Conservation (phyloP, 31 red algal species). For the Asparagopsis taxiformis region DNA sequence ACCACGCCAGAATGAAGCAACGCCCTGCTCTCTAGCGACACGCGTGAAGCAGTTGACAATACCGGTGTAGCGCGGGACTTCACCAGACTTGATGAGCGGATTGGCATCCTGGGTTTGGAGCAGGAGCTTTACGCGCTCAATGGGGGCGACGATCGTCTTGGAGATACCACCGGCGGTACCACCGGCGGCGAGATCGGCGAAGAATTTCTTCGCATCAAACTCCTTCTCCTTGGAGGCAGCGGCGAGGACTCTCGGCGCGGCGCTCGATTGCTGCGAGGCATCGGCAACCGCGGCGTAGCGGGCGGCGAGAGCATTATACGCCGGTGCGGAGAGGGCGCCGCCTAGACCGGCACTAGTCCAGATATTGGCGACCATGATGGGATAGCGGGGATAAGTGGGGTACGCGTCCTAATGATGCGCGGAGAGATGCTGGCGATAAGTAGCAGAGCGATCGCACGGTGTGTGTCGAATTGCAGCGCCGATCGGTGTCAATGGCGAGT, state of each 20-base stretch:
- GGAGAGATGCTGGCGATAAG: not conserved
- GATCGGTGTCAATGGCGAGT: too few relatives aligned
- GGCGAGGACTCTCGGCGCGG: conserved; percentile 48
- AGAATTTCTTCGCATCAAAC: conserved; percentile 82
- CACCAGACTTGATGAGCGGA: conserved; percentile 86
- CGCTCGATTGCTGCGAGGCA: conserved; percentile 24
- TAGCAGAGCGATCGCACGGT: not conserved
- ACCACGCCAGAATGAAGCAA: conserved; percentile 98
- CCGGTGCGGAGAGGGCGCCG: conserved; percentile 44
- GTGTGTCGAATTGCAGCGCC: too few relatives aligned
- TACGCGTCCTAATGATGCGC: conserved; percentile 9
- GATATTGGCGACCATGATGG: conserved; percentile 44
- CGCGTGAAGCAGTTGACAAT: conserved; percentile 95
- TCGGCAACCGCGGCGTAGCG: conserved; percentile 13
- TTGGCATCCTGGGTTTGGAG: conserved; percentile 97
- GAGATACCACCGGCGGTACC: conserved; percentile 95
- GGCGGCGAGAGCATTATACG: conserved; percentile 25
- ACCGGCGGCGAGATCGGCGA: conserved; percentile 96
- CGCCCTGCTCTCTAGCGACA: conserved; percentile 93
- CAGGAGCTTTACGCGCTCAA: conserved; percentile 99
- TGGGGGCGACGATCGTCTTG: conserved; percentile 98
- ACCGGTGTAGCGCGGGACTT: conserved; percentile 92
- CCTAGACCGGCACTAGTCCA: conserved; percentile 58
- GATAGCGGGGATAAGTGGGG: not conserved
- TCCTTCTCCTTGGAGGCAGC: conserved; percentile 70